phyloP scores from a whole-genome alignment of 148 eudicot genomes.

The Arbutus unedo region DNA sequence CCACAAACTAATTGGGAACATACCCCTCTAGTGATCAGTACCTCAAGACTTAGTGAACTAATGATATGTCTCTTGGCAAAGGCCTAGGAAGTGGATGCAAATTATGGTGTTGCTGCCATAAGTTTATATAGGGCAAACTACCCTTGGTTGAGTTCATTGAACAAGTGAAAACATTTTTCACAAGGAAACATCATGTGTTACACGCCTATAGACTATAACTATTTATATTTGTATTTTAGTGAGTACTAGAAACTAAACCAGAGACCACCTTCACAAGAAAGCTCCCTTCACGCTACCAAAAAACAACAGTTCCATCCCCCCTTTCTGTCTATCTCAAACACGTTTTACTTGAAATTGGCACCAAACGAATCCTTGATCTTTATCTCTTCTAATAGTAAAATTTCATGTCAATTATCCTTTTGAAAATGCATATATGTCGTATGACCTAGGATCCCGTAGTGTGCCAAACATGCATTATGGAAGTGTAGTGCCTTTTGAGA shows the following conservation, averaged over 20 bases:
- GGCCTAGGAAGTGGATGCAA: neutral
- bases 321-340: neutral
- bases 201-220: neutral
- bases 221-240: neutral
- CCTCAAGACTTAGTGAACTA: neutral
- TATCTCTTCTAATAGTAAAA: neutral
- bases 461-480: too few species aligned
- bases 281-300: neutral
- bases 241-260: too few species aligned
- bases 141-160: neutral
- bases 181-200: neutral
- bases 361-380: neutral
- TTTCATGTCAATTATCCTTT: neutral
- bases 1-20: neutral
- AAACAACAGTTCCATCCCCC: neutral
- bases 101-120: neutral
- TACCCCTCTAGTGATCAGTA: neutral
- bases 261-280: neutral
- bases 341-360: neutral
- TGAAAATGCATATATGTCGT: neutral
- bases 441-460: too few species aligned
- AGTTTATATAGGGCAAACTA: neutral
- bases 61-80: neutral
- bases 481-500: too few species aligned
- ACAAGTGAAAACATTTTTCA: neutral